phyloP scores from a whole-genome alignment of 768 basidiomycete species.

The Amanita pseudoporphyria region DNA sequence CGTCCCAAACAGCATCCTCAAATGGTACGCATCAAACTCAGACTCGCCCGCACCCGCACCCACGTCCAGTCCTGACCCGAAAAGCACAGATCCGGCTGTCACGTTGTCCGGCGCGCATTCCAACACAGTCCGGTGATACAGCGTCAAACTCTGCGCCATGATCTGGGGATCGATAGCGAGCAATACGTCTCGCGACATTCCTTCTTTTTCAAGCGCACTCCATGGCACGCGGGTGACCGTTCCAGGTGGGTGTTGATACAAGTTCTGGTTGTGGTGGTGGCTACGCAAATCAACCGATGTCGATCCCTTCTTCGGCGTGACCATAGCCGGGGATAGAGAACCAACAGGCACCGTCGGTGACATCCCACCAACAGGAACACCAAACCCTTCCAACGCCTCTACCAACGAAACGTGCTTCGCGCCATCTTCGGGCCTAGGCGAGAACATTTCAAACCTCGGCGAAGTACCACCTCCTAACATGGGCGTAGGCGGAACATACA shows the following conservation, averaged over 20 bases:
- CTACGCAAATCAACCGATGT: slow-evolving; percentile 14
- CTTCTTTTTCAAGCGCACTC: slow-evolving; percentile 48
- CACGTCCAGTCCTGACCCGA: slow-evolving; percentile 7
- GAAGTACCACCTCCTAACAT: slow-evolving; percentile 24
- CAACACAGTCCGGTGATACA: slow-evolving; percentile 48
- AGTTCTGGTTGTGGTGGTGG: slow-evolving; percentile 6
- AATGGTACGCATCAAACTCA: slow-evolving; percentile 10
- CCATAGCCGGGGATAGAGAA: slow-evolving; percentile 7
- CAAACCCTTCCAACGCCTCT: slow-evolving; percentile 27
- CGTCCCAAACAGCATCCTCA: slow-evolving; percentile 47
- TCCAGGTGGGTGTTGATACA: not conserved
- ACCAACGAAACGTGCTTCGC: slow-evolving; percentile 32
- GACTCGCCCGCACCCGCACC: slow-evolving; percentile 6
- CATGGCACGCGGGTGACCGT: slow-evolving; percentile 28
- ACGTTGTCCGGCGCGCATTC: slow-evolving; percentile 45
- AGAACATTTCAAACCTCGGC: slow-evolving; percentile 40
- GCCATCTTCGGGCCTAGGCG: slow-evolving; percentile 39
- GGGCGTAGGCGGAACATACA: slow-evolving; percentile 40
- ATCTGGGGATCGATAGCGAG: slow-evolving; percentile 51
- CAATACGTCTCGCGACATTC: slow-evolving; percentile 59
- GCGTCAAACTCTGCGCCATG: slow-evolving; percentile 52
- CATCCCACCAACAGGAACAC: slow-evolving; percentile 9
- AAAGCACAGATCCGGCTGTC: slow-evolving; percentile 34
- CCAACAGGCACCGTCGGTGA: too few relatives aligned
- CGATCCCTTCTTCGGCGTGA: not conserved